These are phyloP conservation scores for Berkeleyomyces basicola DNA, from an alignment of 2,329 filamentous ascomycete species.

Conservation along the genomic window DNA sequence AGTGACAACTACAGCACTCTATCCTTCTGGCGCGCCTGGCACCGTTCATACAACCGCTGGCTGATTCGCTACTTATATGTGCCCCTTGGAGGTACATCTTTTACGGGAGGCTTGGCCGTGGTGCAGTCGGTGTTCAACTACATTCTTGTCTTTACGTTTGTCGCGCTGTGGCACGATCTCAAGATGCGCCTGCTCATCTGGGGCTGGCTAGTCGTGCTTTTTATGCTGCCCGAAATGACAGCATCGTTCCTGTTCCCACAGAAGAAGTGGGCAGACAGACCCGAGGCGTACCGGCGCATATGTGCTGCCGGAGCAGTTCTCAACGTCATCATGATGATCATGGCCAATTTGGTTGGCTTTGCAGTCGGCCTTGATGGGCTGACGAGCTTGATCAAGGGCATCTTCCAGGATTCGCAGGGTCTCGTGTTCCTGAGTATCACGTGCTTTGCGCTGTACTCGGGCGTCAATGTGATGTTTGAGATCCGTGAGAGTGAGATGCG, in stretches of 20 bases:
- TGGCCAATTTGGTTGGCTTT: constrained; percentile 87
- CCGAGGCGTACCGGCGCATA: constrained; percentile 60
- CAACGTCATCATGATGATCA: constrained; percentile 91
- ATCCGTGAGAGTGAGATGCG: constrained; percentile 70
- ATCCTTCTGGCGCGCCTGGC: constrained; percentile 93
- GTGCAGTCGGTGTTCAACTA: constrained; percentile 56
- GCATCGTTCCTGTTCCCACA: constrained; percentile 56
- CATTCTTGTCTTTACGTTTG: constrained; percentile 81
- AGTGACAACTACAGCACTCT: constrained; percentile 84
- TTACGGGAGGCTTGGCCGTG: constrained; percentile 27
- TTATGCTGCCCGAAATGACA: constrained; percentile 77
- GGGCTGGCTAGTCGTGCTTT: constrained; percentile 92
- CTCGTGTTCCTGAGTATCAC: constrained; percentile 55
- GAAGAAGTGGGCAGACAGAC: constrained; percentile 50
- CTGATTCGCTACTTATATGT: constrained; percentile 86
- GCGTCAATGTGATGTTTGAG: constrained; percentile 92
- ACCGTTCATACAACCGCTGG: constrained; percentile 90
- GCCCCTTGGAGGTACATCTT: constrained; percentile 59
- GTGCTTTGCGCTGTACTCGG: constrained; percentile 63
- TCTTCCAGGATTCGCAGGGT: constrained; percentile 59
- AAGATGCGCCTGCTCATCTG: constrained; percentile 78
- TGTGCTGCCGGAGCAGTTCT: constrained; percentile 65
- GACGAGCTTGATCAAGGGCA: constrained; percentile 55
- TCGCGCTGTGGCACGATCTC: constrained; percentile 96
- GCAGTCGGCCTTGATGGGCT: constrained; percentile 82